Conservation (phyloP, 2,329 filamentous ascomycete genomes). For the Fusarium succisae region DNA sequence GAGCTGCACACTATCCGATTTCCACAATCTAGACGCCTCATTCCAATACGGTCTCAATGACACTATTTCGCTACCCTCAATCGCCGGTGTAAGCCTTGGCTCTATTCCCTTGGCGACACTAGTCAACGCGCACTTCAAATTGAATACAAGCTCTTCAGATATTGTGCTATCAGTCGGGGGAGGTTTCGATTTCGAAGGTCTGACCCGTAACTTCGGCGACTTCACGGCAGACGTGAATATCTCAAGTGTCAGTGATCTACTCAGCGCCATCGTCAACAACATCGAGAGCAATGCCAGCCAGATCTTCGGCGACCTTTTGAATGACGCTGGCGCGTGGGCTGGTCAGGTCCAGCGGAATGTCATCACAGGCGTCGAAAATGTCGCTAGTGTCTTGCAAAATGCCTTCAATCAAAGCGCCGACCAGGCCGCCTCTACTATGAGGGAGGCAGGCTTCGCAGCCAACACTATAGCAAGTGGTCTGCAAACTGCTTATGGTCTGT, state of each 20-base stretch:
- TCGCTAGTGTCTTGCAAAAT: background rate
- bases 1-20: background rate
- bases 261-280: background rate
- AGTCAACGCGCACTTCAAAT: background rate
- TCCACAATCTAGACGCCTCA: background rate
- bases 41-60: background rate
- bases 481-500: background rate
- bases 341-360: background rate
- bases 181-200: background rate
- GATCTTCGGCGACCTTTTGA: background rate
- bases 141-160: background rate
- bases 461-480: background rate
- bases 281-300: background rate
- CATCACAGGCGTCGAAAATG: background rate
- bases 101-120: background rate
- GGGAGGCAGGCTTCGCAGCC: background rate
- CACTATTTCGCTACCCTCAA: background rate
- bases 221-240: background rate
- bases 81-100: background rate
- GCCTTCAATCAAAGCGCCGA: background rate
- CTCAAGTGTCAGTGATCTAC: background rate
- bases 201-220: background rate
- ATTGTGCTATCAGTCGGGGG: background rate
- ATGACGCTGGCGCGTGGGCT: background rate
- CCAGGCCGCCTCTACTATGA: background rate